Conservation (phyloP, 805 yeast genomes). For the Monosporozyma yasuniensis region DNA sequence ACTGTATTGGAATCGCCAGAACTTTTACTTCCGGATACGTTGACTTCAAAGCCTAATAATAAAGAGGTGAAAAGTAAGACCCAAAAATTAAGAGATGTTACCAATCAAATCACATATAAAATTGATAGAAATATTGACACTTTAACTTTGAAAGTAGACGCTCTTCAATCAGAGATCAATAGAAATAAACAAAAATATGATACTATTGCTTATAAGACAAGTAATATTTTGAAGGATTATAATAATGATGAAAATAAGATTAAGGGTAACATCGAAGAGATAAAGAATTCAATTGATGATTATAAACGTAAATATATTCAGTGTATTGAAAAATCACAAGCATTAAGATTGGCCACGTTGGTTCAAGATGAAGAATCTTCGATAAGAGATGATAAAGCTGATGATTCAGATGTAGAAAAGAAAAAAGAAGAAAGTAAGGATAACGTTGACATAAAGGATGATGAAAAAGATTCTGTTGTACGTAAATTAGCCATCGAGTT, state of each 20-base stretch:
- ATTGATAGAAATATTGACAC: constrained; percentile 1
- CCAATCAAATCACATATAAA: constrained; percentile 1
- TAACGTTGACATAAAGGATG: background rate
- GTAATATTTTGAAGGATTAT: background rate
- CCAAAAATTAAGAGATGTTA: background rate
- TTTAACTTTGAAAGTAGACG: background rate
- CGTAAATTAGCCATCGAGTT: constrained; percentile 34
- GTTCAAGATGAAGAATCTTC: constrained; percentile 46
- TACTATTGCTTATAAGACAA: background rate
- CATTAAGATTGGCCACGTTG: constrained; percentile 47
- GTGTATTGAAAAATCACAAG: constrained; percentile 55
- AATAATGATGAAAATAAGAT: background rate
- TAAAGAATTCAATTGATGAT: constrained; percentile 5
- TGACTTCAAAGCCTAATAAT: background rate
- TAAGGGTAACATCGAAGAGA: background rate
- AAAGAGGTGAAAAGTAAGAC: background rate
- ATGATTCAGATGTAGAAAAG: background rate
- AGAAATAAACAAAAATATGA: background rate
- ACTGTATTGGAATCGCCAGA: background rate
- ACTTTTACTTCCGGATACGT: background rate
- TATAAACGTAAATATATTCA: constrained; percentile 12
- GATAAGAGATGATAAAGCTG: constrained; percentile 4
- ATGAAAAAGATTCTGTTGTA: background rate
- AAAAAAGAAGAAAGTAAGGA: too few relatives aligned
- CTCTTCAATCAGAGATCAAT: background rate